A percentile compares a stretch with the other conserved stretches of the same genome.
Conservation (phyloP, 768 basidiomycete species). For the Rhodocollybia butyracea region DNA sequence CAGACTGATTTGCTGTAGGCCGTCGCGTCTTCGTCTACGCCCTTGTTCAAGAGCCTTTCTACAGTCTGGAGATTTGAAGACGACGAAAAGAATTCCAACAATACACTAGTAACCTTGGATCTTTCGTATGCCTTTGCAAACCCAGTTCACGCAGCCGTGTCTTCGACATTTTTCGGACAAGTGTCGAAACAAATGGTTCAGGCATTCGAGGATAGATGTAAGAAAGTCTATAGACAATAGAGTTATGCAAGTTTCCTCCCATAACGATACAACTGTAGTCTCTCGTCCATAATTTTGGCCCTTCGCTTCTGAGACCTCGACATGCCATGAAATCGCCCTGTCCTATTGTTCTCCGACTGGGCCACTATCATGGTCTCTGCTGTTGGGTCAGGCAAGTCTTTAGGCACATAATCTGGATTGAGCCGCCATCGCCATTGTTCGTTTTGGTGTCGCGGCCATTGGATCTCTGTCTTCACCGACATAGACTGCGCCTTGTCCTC, state of each 20-base stretch:
- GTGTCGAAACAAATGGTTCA: constrained; percentile 87
- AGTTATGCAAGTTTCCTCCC: constrained; percentile 1
- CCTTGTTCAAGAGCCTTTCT: constrained; percentile 67
- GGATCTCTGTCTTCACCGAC: constrained; percentile 1
- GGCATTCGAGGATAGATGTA: constrained; percentile 87
- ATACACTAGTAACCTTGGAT: constrained; percentile 84
- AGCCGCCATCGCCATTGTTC: constrained; percentile 8
- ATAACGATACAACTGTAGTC: background rate
- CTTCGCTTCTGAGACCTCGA: background rate
- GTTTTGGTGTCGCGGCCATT: too few species aligned
- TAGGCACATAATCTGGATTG: background rate
- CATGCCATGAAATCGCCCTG: background rate
- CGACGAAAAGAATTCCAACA: constrained; percentile 28
- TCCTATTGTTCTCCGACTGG: background rate
- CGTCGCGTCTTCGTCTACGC: constrained; percentile 64
- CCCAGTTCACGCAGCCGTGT: constrained; percentile 82
- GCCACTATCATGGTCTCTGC: background rate
- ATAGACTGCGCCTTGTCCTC: background rate
- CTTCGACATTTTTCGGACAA: constrained; percentile 80
- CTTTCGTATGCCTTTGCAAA: constrained; percentile 85
- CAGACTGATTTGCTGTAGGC: constrained; percentile 43
- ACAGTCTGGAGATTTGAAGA: constrained; percentile 74
- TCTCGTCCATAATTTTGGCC: background rate
- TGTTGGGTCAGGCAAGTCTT: background rate
- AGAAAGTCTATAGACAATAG: constrained; percentile 62